phyloP scores from a whole-genome alignment of 768 basidiomycete genomes.

The Termitomyces sp. region DNA sequence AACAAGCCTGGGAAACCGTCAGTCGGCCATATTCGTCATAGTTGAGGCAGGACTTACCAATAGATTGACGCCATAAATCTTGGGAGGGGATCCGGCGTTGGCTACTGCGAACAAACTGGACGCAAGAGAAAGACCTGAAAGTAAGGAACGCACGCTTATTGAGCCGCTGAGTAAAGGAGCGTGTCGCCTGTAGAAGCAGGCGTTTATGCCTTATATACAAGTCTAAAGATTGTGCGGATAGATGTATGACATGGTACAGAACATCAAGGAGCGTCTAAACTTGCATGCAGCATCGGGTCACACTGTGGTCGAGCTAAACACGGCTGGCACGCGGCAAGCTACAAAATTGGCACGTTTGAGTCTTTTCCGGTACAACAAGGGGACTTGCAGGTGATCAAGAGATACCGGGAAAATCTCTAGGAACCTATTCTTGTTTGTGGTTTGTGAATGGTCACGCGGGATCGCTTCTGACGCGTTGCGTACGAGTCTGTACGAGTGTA shows the following conservation, averaged over 20 bases:
- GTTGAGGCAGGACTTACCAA: constrained; percentile 29
- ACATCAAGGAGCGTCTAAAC: not conserved
- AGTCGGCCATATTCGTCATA: not conserved
- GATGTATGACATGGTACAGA: not conserved
- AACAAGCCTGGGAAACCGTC: constrained; percentile 49
- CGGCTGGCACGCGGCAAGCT: not conserved
- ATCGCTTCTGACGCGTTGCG: not conserved
- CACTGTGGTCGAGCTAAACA: constrained; percentile 1
- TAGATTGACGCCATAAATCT: constrained; percentile 23
- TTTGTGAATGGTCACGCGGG: not conserved
- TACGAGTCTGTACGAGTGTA: too few relatives aligned
- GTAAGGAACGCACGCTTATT: constrained; percentile 5
- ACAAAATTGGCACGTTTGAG: not conserved
- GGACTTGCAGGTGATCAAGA: not conserved
- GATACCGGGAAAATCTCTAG: too few relatives aligned
- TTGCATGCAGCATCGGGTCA: constrained; percentile 10
- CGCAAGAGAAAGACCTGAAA: constrained; percentile 6
- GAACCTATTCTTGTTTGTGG: not conserved
- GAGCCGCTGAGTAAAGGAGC: not conserved
- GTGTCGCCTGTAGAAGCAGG: not conserved
- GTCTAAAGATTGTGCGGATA: not conserved
- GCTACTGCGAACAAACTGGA: constrained; percentile 9
- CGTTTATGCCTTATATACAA: too few relatives aligned
- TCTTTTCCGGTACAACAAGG: not conserved
- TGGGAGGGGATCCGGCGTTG: constrained; percentile 18